Evolutionary conservation across 306 rosid genomes (phyloP).

Genomic region (Cucumis hystrix): DNA sequence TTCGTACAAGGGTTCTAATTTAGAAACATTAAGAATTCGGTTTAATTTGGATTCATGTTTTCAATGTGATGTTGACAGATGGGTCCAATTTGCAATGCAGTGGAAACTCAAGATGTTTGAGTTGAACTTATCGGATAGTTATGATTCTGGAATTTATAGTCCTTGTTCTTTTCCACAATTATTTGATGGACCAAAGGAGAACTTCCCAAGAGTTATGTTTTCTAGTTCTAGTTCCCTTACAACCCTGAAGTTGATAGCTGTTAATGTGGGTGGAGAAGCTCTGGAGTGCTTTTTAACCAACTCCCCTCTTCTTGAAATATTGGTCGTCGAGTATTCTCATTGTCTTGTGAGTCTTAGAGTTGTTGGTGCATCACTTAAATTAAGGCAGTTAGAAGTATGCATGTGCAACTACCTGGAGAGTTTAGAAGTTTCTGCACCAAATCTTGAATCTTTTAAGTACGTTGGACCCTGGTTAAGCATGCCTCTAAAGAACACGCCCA

Average conservation of each 20-base stretch:
- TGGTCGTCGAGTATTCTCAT: not conserved
- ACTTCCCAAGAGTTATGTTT: not conserved
- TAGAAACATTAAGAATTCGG: not conserved
- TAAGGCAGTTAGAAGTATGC: not conserved
- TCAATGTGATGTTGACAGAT: not conserved
- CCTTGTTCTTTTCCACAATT: not conserved
- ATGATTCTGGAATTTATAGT: not conserved
- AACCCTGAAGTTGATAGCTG: not conserved
- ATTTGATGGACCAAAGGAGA: not conserved
- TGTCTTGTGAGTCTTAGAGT: not conserved
- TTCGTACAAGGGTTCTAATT: not conserved
- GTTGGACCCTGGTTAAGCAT: not conserved
- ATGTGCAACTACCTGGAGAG: not conserved
- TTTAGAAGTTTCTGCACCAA: conserved; percentile 1
- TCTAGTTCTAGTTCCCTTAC: not conserved
- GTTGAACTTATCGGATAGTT: not conserved
- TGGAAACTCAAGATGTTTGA: not conserved
- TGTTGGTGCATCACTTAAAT: not conserved
- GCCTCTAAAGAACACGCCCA: not conserved
- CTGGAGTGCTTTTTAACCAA: not conserved
- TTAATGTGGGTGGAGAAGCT: conserved; percentile 1
- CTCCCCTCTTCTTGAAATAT: not conserved
- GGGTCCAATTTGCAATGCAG: not conserved
- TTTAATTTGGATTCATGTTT: not conserved
- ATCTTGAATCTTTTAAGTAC: conserved; percentile 1